phyloP scores from a whole-genome alignment of 371 early-diverging fungal genomes.

The Coemansia sp. region DNA sequence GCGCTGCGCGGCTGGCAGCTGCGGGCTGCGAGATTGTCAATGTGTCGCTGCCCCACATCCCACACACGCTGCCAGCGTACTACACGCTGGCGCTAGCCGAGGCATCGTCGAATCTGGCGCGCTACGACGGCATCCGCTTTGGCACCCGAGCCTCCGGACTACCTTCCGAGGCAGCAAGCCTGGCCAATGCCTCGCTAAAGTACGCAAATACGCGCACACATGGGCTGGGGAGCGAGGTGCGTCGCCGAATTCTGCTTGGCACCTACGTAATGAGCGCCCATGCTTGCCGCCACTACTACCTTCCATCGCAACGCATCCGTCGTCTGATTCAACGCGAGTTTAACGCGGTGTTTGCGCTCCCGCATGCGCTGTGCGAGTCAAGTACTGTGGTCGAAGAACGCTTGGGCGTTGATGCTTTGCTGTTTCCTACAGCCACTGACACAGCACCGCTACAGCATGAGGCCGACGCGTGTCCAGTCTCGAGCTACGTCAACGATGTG shows the following conservation, averaged over 20 bases:
- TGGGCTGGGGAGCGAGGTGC: conserved; percentile 82
- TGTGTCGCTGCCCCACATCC: conserved; percentile 71
- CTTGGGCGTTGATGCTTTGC: conserved; percentile 36
- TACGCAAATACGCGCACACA: conserved; percentile 65
- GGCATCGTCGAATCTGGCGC: conserved; percentile 86
- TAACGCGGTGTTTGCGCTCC: conserved; percentile 63
- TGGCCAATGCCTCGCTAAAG: conserved; percentile 40
- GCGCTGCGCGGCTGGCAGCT: conserved; percentile 57
- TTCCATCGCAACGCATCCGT: conserved; percentile 79
- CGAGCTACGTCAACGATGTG: conserved; percentile 76
- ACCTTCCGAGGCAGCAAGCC: neutral
- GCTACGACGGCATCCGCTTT: conserved; percentile 86
- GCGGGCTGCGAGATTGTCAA: conserved; percentile 70
- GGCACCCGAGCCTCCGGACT: conserved; percentile 53
- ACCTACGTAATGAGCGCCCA: conserved; percentile 79
- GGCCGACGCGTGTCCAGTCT: conserved; percentile 17
- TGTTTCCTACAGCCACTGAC: conserved; percentile 71
- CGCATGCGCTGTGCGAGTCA: conserved; percentile 51
- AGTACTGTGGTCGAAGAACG: neutral
- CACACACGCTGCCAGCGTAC: conserved; percentile 78
- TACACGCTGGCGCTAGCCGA: conserved; percentile 89
- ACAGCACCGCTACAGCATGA: conserved; percentile 58
- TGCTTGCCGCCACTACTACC: conserved; percentile 67
- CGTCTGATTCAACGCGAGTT: conserved; percentile 79
- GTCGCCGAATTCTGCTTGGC: conserved; percentile 79